phyloP scores from a whole-genome alignment of 1,284 basidiomycete genomes.

The Melampsora larici-populina region DNA sequence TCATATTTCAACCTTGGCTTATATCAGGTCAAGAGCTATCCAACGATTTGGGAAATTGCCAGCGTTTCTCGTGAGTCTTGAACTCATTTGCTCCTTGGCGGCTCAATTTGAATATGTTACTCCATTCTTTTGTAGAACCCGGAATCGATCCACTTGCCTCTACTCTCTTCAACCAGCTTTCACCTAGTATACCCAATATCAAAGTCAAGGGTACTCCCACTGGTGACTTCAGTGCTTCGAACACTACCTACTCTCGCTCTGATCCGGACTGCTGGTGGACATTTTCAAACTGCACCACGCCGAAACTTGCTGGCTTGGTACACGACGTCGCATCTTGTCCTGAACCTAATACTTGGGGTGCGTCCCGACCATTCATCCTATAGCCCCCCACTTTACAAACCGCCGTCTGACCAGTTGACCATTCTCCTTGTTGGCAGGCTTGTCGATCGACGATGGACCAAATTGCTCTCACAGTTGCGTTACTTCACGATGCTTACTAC shows the following conservation, averaged over 20 bases:
- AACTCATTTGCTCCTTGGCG: not conserved
- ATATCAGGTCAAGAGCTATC: slow-evolving; percentile 34
- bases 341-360: slow-evolving; percentile 59
- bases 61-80: slow-evolving; percentile 33
- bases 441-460: slow-evolving; percentile 50
- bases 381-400: not conserved
- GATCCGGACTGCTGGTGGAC: slow-evolving; percentile 53
- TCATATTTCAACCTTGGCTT: not conserved
- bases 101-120: not conserved
- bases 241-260: slow-evolving; percentile 47
- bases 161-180: slow-evolving; percentile 18
- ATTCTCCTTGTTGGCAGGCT: slow-evolving; percentile 44
- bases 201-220: slow-evolving; percentile 52
- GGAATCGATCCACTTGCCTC: slow-evolving; percentile 36
- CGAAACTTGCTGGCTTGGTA: slow-evolving; percentile 21
- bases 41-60: slow-evolving; percentile 40
- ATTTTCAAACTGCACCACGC: slow-evolving; percentile 38
- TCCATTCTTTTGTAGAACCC: slow-evolving; percentile 6
- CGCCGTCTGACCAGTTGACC: not conserved
- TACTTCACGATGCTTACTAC: not conserved
- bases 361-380: slow-evolving; percentile 58
- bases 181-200: slow-evolving; percentile 48
- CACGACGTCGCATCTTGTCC: slow-evolving; percentile 55
- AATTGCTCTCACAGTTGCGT: slow-evolving; percentile 47
- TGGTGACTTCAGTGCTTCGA: slow-evolving; percentile 51